phyloP scores from a whole-genome alignment of 495 filamentous ascomycete genomes.

The Echria macrotheca region DNA sequence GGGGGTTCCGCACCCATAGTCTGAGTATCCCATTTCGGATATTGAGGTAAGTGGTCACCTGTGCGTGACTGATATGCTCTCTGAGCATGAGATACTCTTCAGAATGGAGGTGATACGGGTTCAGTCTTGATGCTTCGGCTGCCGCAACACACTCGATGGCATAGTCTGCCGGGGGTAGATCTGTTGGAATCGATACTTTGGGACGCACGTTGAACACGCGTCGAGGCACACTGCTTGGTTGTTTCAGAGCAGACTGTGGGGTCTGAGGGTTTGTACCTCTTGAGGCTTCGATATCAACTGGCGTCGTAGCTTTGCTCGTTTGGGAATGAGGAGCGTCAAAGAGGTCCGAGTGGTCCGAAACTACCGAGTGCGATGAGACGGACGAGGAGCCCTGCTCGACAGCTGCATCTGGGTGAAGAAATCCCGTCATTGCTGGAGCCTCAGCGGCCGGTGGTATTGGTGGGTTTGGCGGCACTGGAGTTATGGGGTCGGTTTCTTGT shows the following conservation, averaged over 20 bases:
- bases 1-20: constrained; percentile 84
- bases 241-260: neutral
- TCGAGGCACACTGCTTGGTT: constrained; percentile 15
- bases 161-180: constrained; percentile 66
- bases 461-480: too few species aligned
- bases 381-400: neutral
- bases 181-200: constrained; percentile 74
- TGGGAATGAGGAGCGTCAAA: constrained; percentile 40
- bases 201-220: constrained; percentile 55
- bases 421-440: neutral
- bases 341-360: constrained; percentile 34
- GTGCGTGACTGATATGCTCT: constrained; percentile 74
- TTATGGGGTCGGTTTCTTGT: too few species aligned
- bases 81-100: constrained; percentile 77
- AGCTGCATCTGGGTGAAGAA: neutral
- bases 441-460: neutral
- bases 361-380: constrained; percentile 17
- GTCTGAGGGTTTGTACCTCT: constrained; percentile 24
- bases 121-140: constrained; percentile 81
- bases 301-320: constrained; percentile 55
- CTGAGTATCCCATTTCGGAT: constrained; percentile 93
- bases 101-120: constrained; percentile 82
- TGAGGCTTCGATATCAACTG: constrained; percentile 40
- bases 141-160: constrained; percentile 83
- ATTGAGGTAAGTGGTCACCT: constrained; percentile 95